phyloP scores from a whole-genome alignment of 768 basidiomycete species.

The Pulveroboletus sp. region DNA sequence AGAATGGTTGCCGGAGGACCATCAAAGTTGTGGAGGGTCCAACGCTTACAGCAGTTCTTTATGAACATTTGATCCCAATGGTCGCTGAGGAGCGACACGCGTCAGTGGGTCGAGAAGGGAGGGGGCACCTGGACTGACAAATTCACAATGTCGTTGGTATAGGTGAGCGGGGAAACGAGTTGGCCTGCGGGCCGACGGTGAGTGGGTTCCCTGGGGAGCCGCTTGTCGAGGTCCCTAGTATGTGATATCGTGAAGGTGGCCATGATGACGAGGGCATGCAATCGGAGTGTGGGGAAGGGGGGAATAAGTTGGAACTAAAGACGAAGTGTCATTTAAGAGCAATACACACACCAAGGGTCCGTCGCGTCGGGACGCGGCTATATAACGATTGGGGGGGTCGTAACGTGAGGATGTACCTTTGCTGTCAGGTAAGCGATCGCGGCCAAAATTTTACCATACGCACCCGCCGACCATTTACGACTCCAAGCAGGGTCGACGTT shows the following conservation, averaged over 20 bases:
- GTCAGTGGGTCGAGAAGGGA: neutral
- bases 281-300: slow-evolving; percentile 11
- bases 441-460: slow-evolving; percentile 19
- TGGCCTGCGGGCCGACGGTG: slow-evolving; percentile 45
- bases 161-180: slow-evolving; percentile 54
- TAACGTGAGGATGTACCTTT: slow-evolving; percentile 6
- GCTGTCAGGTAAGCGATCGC: slow-evolving; percentile 17
- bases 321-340: slow-evolving; percentile 15
- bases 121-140: slow-evolving; percentile 41
- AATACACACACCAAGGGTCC: slow-evolving; percentile 18
- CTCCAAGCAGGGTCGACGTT: too few species aligned
- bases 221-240: slow-evolving; percentile 44
- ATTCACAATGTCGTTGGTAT: slow-evolving; percentile 45
- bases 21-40: slow-evolving; percentile 54
- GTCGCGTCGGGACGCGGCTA: slow-evolving; percentile 9
- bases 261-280: slow-evolving; percentile 29
- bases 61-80: slow-evolving; percentile 72
- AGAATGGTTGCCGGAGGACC: slow-evolving; percentile 50
- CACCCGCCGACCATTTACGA: too few species aligned
- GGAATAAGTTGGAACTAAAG: slow-evolving; percentile 8
- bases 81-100: slow-evolving; percentile 41
- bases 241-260: slow-evolving; percentile 12
- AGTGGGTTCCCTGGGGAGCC: slow-evolving; percentile 38
- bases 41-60: slow-evolving; percentile 40
- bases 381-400: slow-evolving; percentile 12